These are phyloP conservation scores for Zygosaccharomyces kombuchaensis DNA, from an alignment of 805 yeast species.

Conservation along the genomic window DNA sequence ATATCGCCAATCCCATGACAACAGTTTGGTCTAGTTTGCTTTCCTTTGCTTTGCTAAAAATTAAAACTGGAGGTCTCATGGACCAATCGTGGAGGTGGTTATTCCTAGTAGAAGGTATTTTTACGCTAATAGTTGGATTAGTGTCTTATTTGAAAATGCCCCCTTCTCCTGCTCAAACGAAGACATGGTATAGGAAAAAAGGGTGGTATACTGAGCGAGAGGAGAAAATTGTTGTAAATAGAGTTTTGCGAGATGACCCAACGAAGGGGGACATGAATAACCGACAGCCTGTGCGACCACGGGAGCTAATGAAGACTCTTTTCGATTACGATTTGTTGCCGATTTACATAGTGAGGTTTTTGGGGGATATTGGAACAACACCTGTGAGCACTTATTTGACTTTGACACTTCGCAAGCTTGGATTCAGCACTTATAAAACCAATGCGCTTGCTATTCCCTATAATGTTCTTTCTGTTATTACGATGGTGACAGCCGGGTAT, in stretches of 20 bases:
- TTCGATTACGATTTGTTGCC: constrained; percentile 55
- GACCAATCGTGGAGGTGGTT: constrained; percentile 57
- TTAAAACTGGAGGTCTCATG: constrained; percentile 45
- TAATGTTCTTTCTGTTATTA: constrained; percentile 37
- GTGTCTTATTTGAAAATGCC: constrained; percentile 48
- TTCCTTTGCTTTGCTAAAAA: constrained; percentile 51
- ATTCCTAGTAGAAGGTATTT: constrained; percentile 58
- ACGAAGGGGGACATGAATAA: constrained; percentile 63
- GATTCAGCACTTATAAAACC: constrained; percentile 49
- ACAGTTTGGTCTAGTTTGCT: constrained; percentile 45
- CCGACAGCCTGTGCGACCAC: constrained; percentile 47
- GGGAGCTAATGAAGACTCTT: constrained; percentile 39
- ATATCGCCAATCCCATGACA: constrained; percentile 50
- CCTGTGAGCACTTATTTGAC: constrained; percentile 45
- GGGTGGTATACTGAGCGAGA: constrained; percentile 55
- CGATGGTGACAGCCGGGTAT: constrained; percentile 37
- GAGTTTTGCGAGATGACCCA: constrained; percentile 63
- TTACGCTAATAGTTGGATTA: constrained; percentile 54
- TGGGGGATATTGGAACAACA: constrained; percentile 38
- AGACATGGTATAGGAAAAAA: constrained; percentile 43
- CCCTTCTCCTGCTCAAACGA: constrained; percentile 53
- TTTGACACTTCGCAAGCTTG: constrained; percentile 44
- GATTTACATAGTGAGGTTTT: constrained; percentile 44
- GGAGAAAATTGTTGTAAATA: constrained; percentile 54
- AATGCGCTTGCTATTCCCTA: constrained; percentile 52